phyloP scores from a whole-genome alignment of 768 basidiomycete genomes.

The Leccinellum rugosiceps region DNA sequence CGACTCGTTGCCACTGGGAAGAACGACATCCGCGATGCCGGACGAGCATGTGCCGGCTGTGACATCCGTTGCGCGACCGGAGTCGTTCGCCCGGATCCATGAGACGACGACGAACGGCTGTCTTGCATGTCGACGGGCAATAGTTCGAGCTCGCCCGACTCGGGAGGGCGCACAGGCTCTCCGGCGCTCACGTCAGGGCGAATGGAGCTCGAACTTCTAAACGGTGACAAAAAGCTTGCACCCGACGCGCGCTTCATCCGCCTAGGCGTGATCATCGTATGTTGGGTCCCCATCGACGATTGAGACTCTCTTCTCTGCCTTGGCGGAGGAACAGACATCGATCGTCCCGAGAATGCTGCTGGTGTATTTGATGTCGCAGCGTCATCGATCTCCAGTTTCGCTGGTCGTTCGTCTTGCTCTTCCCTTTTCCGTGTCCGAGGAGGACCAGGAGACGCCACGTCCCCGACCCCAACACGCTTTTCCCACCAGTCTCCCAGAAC shows the following conservation, averaged over 20 bases:
- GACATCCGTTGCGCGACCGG: conserved; percentile 15
- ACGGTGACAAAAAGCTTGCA: conserved; percentile 28
- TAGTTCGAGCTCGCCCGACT: conserved; percentile 20
- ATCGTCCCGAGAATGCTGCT: neutral
- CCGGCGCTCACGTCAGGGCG: conserved; percentile 8
- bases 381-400: conserved; percentile 23
- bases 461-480: conserved; percentile 68
- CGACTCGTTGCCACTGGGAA: conserved; percentile 19
- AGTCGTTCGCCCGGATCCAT: conserved; percentile 13
- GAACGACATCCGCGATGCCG: conserved; percentile 22
- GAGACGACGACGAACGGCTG: conserved; percentile 21
- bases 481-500: conserved; percentile 77
- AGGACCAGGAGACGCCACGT: conserved; percentile 38
- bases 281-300: conserved; percentile 22
- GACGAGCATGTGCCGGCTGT: conserved; percentile 12
- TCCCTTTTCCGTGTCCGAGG: conserved; percentile 23
- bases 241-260: conserved; percentile 26
- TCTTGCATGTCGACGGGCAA: conserved; percentile 22
- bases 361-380: neutral
- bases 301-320: conserved; percentile 21
- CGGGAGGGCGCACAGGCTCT: conserved; percentile 8
- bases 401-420: conserved; percentile 24
- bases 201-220: conserved; percentile 14
- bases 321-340: conserved; percentile 6
- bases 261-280: conserved; percentile 15